A percentile compares a stretch with the other conserved stretches of the same genome.
phyloP scores from a whole-genome alignment of 257 asterid species.

The Paraleonurus japonicus region DNA sequence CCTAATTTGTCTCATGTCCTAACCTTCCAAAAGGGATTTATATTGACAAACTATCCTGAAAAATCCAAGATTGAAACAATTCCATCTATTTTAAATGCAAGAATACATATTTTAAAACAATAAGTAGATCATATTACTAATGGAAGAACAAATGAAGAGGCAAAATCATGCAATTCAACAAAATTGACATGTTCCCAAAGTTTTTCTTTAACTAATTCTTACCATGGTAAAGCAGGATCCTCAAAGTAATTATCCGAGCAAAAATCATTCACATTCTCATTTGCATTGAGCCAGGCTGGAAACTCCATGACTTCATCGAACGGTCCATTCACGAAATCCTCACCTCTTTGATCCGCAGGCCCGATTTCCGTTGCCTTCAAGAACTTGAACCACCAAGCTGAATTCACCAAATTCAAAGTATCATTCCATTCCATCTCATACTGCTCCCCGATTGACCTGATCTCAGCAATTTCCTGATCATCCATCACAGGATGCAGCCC shows the following conservation, averaged over 20 bases:
- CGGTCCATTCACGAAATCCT: constrained; percentile 42
- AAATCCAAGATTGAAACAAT: background rate
- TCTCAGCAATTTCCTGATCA: constrained; percentile 90
- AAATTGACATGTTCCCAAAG: background rate
- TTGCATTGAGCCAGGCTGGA: constrained; percentile 80
- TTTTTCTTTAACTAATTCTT: constrained; percentile 23
- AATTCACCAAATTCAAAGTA: constrained; percentile 67
- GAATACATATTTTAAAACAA: background rate
- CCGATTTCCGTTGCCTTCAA: constrained; percentile 66
- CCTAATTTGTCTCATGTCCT: background rate
- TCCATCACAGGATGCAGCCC: constrained; percentile 77
- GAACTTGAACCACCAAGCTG: constrained; percentile 94
- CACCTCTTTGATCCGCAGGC: constrained; percentile 40
- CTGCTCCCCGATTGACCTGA: constrained; percentile 87
- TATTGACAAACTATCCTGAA: background rate
- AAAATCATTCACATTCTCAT: constrained; percentile 48
- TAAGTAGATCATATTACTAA: background rate
- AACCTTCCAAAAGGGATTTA: background rate
- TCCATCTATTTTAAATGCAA: constrained; percentile 15
- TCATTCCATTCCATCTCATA: constrained; percentile 95
- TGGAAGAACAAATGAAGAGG: constrained; percentile 2
- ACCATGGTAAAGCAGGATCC: constrained; percentile 93
- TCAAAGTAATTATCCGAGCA: constrained; percentile 56
- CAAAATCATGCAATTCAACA: background rate
- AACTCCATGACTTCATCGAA: constrained; percentile 83